Base-by-base conservation (phyloP, 2,329 filamentous ascomycete genomes). In the Venturia nashicola region DNA sequence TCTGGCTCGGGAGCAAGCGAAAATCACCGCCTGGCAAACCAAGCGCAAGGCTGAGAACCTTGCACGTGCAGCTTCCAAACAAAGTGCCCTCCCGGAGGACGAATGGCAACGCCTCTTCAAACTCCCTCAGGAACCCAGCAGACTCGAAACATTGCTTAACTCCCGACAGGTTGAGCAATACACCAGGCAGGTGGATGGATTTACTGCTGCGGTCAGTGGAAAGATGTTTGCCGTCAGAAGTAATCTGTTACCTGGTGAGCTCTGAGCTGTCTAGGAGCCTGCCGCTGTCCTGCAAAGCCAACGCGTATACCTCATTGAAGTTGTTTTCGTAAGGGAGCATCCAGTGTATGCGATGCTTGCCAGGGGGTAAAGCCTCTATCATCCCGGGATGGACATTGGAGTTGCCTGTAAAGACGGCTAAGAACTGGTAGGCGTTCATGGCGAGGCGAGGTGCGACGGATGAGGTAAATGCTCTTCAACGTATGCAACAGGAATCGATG, bases 41-140 rank as follows among this genome's bases (percentile, higher is more conserved):
- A 97, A 99, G 86, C 88, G 94, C 74, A 96, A 96, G 82, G 87
- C 90, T 18, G 94, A 99, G 83, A 99, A 99, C 74, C 87, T 88
- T 39, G 88, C 87, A 66, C 86, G 94, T 65, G 82, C 84, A 65
- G 86, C 91, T 44, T 89, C 93, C 69, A 97, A 97, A 83, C 91
- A 97, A 78, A 76, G 88, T 48, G 86, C 86, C 44, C 84, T 97
- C 61, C 91, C 94, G 44, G 94, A 99, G 80, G 93, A 97, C 72
- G 94, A 99, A 82, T 99, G 92, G 92, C 90, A 96, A 79, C 88
- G 90, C 74, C 83, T 97, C 71, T 99, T 97, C 85, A 99, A 99
- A 85, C 84, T 99, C 69, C 94, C 94, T 34, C 87, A 91, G 74
- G 93, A 97, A 80, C 93, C 94, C 64, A 96, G 89, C 78, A 83